Percentiles rank a stretch among this genome's conserved stretches.
phyloP scores from a whole-genome alignment of 192 early-diverging fungal species.

The Coemansia sp. region DNA sequence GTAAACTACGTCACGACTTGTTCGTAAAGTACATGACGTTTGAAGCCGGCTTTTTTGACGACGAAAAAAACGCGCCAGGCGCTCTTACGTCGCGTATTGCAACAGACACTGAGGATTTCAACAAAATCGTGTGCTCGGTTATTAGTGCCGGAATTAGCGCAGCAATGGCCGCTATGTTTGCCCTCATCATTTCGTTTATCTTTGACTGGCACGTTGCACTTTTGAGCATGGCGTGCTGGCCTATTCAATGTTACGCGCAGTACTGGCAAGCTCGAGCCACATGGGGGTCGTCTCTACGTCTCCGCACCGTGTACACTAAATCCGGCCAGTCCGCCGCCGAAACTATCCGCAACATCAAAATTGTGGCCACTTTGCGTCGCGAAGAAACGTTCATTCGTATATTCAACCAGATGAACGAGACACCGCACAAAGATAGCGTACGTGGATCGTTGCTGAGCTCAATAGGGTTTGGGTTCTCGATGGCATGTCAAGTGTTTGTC shows the following conservation, averaged over 20 bases:
- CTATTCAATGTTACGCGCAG: slow-evolving; percentile 55
- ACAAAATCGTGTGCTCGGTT: slow-evolving; percentile 50
- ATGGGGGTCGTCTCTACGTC: slow-evolving; percentile 53
- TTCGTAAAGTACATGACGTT: slow-evolving; percentile 78
- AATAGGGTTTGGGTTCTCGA: slow-evolving; percentile 71
- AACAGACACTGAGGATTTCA: slow-evolving; percentile 72
- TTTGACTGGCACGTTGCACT: slow-evolving; percentile 81
- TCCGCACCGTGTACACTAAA: slow-evolving; percentile 71
- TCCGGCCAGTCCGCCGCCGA: slow-evolving; percentile 81
- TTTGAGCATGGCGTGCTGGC: slow-evolving; percentile 63
- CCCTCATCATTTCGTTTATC: slow-evolving; percentile 66
- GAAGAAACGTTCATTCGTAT: slow-evolving; percentile 68
- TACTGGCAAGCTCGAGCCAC: slow-evolving; percentile 31
- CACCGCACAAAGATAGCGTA: slow-evolving; percentile 68
- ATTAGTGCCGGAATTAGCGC: slow-evolving; percentile 23
- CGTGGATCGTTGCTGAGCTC: slow-evolving; percentile 63
- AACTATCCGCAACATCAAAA: slow-evolving; percentile 83
- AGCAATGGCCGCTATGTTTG: slow-evolving; percentile 25
- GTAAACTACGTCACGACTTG: slow-evolving; percentile 60
- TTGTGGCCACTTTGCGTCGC: slow-evolving; percentile 77
- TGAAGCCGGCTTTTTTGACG: slow-evolving; percentile 87
- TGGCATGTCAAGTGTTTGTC: slow-evolving; percentile 68
- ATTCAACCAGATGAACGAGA: slow-evolving; percentile 61
- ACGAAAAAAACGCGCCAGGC: slow-evolving; percentile 70
- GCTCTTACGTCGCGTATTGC: slow-evolving; percentile 78